Evolutionary conservation across 169 alveolate species (phyloP), one percentile per base, ranked within the genome.

Genomic region (Cryptosporidium baileyi): DNA sequence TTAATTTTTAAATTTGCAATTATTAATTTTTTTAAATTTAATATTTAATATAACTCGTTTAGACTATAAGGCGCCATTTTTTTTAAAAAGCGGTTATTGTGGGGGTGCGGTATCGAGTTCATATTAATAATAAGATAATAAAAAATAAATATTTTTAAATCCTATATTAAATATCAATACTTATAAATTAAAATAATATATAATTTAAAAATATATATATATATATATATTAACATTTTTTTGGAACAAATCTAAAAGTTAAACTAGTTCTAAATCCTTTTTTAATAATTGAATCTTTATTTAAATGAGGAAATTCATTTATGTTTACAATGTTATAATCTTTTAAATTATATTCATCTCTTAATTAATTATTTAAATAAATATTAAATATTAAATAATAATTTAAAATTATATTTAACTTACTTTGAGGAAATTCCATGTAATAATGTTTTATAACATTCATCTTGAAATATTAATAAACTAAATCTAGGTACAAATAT

Each of bases 391-490:
- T 61, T 7, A 1, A 15, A 9, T 3, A 2, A 15, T 34, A 17
- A 9, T 17, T 1, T 4, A 26, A n/a, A 34, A 4, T 7, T 36
- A 15, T 8, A 40, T 45, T 7, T 19, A 38, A 24, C 82, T 52
- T 52, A 74, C 67, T 67, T 74, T 40, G 65, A 36, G 8, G 65
- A 51, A 28, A 74, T 74, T n/a, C 85, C 85, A 28, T 74, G 85
- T 54, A 74, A 47, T 24, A 74, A 67, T n/a, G 49, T 47, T 11
- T 67, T 54, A 41, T 74, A 74, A n/a, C 67, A 74, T 28, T 17
- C 9, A 41, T 74, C 85, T 57, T 54, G 65, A 30, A 74, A 74
- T 4, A 74, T 67, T 19, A 74, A 61, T 30, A 74, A 47, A 28
- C 85, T 74, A 3, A 51, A 59, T 32, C 57, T 51, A 2, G 85